Evolutionary conservation across 495 filamentous ascomycete species (phyloP).

Genomic region (Talaromyces nanjingensis): DNA sequence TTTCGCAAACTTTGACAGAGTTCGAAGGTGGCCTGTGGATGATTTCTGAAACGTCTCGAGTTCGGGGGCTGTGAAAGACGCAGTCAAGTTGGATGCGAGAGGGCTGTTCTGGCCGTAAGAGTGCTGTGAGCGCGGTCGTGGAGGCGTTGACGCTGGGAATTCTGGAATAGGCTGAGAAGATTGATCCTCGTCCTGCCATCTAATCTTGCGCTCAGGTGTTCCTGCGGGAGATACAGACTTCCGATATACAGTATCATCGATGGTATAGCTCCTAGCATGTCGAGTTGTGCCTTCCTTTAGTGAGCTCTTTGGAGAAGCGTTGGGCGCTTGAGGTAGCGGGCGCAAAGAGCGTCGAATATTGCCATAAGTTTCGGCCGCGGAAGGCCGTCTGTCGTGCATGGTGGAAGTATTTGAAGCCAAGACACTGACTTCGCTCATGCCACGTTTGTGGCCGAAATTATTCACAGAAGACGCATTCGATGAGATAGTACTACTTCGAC

Average conservation of each 20-base stretch:
- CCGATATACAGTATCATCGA: constrained; percentile 30
- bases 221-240: constrained; percentile 16
- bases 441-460: constrained; percentile 59
- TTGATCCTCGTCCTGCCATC: constrained; percentile 28
- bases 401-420: constrained; percentile 34
- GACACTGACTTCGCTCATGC: constrained; percentile 61
- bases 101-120: constrained; percentile 35
- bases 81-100: constrained; percentile 33
- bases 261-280: constrained; percentile 38
- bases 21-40: constrained; percentile 80
- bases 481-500: constrained; percentile 70
- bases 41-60: constrained; percentile 74
- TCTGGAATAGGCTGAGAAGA: constrained; percentile 12
- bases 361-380: constrained; percentile 55
- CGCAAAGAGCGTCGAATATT: constrained; percentile 69
- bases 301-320: constrained; percentile 30
- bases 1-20: constrained; percentile 79
- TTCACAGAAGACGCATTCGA: constrained; percentile 64
- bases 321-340: constrained; percentile 65
- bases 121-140: constrained; percentile 28
- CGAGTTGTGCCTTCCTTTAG: constrained; percentile 23
- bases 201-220: constrained; percentile 25
- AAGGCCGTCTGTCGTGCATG: constrained; percentile 33
- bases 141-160: constrained; percentile 17
- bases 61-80: constrained; percentile 58